A percentile compares a stretch with the other conserved stretches of the same genome.
Evolutionary conservation across 257 asterid species (phyloP).

Genomic region (Catharanthus roseus): DNA sequence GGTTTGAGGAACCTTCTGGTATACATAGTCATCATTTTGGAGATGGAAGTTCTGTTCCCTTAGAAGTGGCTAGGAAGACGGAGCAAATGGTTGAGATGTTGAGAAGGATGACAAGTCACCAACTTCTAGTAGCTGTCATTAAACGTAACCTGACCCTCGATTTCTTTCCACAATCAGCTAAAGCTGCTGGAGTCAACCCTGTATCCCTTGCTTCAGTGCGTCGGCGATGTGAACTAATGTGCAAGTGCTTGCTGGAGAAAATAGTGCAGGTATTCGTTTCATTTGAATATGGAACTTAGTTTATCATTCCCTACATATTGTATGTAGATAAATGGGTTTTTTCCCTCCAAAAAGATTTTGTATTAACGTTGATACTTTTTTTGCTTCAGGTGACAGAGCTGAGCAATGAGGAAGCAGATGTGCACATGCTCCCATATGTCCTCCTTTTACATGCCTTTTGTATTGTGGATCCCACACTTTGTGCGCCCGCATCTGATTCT

Average conservation of each 20-base stretch:
- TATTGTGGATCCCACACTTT: conserved; percentile 79
- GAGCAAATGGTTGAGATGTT: conserved; percentile 91
- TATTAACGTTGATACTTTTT: neutral
- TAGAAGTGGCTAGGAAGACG: conserved; percentile 87
- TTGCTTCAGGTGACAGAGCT: conserved; percentile 70
- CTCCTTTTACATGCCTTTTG: conserved; percentile 90
- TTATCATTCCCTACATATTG: neutral
- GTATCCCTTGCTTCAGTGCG: conserved; percentile 91
- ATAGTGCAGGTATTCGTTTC: conserved; percentile 60
- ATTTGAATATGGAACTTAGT: neutral
- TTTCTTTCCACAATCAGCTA: conserved; percentile 92
- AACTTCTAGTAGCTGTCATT: conserved; percentile 73
- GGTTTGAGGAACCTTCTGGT: conserved; percentile 95
- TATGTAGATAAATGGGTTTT: conserved; percentile 1
- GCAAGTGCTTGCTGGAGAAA: conserved; percentile 95
- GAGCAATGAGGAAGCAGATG: conserved; percentile 69
- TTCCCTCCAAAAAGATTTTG: conserved; percentile 1
- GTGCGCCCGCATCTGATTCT: conserved; percentile 96
- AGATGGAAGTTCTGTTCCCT: conserved; percentile 91
- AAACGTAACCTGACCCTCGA: conserved; percentile 82
- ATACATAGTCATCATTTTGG: conserved; percentile 47
- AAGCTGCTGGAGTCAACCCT: conserved; percentile 94
- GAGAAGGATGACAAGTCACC: conserved; percentile 75
- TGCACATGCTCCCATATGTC: conserved; percentile 80
- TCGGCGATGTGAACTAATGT: conserved; percentile 91